Evolutionary conservation across 108 stramenopile genomes (phyloP).

Genomic region (Cyclotella sp.): DNA sequence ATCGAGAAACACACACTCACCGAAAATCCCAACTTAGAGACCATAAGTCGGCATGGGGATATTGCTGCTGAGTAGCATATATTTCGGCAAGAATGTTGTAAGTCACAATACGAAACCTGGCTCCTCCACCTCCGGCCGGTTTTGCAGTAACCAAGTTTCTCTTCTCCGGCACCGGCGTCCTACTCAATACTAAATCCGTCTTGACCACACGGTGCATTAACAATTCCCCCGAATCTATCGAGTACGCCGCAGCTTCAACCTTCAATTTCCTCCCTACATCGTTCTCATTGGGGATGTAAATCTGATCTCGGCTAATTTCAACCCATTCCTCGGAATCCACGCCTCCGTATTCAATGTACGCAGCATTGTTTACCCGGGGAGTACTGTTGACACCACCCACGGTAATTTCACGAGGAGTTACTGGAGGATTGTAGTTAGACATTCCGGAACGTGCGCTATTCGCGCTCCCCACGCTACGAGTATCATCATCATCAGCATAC

Average conservation of each 20-base stretch:
- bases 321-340: conserved; percentile 68
- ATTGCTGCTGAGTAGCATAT: conserved; percentile 97
- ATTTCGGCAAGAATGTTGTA: conserved; percentile 99
- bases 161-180: conserved; percentile 85
- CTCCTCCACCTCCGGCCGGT: conserved; percentile 63
- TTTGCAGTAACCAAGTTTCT: conserved; percentile 80
- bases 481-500: conserved; percentile 50
- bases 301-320: conserved; percentile 79
- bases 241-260: conserved; percentile 83
- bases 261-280: conserved; percentile 87
- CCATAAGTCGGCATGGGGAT: conserved; percentile 98
- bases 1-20: conserved; percentile 19
- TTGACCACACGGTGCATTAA: conserved; percentile 89
- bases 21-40: conserved; percentile 95
- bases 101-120: conserved; percentile 91
- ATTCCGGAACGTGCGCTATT: conserved; percentile 28
- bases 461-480: conserved; percentile 45
- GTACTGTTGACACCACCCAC: conserved; percentile 44
- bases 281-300: conserved; percentile 76
- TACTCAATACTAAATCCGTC: conserved; percentile 84
- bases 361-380: conserved; percentile 34
- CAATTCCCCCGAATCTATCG: conserved; percentile 78
- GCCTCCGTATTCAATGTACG: conserved; percentile 45
- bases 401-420: conserved; percentile 62
- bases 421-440: conserved; percentile 48